Conservation (phyloP, 2,329 filamentous ascomycete species). For the Talaromyces sp. region DNA sequence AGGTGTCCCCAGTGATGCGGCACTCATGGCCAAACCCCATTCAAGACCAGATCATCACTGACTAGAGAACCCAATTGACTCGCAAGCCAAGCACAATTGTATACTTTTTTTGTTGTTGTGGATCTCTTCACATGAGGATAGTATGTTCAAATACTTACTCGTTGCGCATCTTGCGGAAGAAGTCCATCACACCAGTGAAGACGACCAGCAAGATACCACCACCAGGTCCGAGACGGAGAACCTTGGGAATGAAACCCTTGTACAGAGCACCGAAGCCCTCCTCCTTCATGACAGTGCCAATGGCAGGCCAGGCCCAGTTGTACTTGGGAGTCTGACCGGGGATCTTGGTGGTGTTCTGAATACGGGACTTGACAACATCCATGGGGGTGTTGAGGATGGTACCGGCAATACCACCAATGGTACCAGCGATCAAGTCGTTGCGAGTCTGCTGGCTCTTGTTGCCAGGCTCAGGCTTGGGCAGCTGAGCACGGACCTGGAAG, state of each 20-base stretch:
- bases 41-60: not conserved
- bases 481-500: slow-evolving; percentile 86
- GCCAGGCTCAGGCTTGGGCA: slow-evolving; percentile 70
- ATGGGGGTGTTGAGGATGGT: slow-evolving; percentile 93
- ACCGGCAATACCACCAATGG: slow-evolving; percentile 84
- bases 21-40: too few species aligned
- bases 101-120: slow-evolving; percentile 12
- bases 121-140: slow-evolving; percentile 7
- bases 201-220: slow-evolving; percentile 61
- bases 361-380: slow-evolving; percentile 97
- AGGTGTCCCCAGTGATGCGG: not conserved
- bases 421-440: slow-evolving; percentile 86
- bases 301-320: slow-evolving; percentile 94
- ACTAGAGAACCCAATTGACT: slow-evolving; percentile 8
- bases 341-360: slow-evolving; percentile 88
- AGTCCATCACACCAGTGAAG: slow-evolving; percentile 65
- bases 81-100: slow-evolving; percentile 4
- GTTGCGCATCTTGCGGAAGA: slow-evolving; percentile 73
- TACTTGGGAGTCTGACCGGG: slow-evolving; percentile 87
- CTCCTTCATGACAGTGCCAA: slow-evolving; percentile 85
- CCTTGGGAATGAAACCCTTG: slow-evolving; percentile 98
- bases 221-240: slow-evolving; percentile 73
- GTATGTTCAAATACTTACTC: slow-evolving; percentile 28
- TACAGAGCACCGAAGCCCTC: slow-evolving; percentile 91
- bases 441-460: slow-evolving; percentile 79